These are phyloP conservation scores for Jimgerdemannia lactiflua DNA, from an alignment of 192 early-diverging fungal genomes.

Conservation along the genomic window DNA sequence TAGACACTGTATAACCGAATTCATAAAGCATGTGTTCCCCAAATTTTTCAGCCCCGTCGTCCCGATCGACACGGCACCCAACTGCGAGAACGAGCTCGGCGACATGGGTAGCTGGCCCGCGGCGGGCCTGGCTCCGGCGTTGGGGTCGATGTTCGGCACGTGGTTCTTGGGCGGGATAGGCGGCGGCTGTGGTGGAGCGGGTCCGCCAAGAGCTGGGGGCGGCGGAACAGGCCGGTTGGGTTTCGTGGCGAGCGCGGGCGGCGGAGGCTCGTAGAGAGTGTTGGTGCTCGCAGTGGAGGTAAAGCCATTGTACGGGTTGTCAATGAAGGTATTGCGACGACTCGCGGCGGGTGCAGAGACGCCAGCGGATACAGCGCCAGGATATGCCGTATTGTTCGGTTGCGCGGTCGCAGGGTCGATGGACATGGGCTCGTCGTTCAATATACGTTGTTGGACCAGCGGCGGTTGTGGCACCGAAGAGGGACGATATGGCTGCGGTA, in stretches of 20 bases:
- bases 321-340: conserved; percentile 48
- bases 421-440: no score
- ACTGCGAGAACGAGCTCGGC: conserved; percentile 19
- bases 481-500: no score
- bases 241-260: conserved; percentile 28
- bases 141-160: not conserved
- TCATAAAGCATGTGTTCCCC: conserved; percentile 95
- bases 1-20: conserved; percentile 88
- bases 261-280: conserved; percentile 14
- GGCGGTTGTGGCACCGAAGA: no score
- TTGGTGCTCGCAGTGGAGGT: conserved; percentile 25
- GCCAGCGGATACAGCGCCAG: no score
- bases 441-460: no score
- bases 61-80: conserved; percentile 51
- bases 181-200: not conserved
- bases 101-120: conserved; percentile 18
- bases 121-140: conserved; percentile 11
- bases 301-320: conserved; percentile 52
- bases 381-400: no score
- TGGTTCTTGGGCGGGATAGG: not conserved
- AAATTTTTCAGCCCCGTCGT: conserved; percentile 74
- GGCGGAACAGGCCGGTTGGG: conserved; percentile 39
- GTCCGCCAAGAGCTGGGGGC: not conserved
- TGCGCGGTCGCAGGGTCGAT: no score
- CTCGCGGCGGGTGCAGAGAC: no score